Evolutionary conservation across 176 grass and related monocot species (phyloP).

Genomic region (maize (Zea mays)): Zm-B73-REFERENCE-NAM-5.0 NC_050101.1:40803001-40803500

Average conservation of each 20-base stretch:
- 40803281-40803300: slow-evolving; percentile 33
- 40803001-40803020: slow-evolving; percentile 31
- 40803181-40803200: too few relatives aligned
- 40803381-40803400: too few relatives aligned
- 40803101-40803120: neutral
- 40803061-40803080: slow-evolving; percentile 46
- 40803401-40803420: too few relatives aligned
- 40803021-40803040: neutral
- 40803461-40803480: too few relatives aligned
- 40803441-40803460: too few relatives aligned
- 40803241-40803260: slow-evolving; percentile 69
- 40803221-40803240: slow-evolving; percentile 88
- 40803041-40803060: neutral
- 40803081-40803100: slow-evolving; percentile 70
- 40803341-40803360: too few relatives aligned
- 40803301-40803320: too few relatives aligned
- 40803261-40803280: slow-evolving; percentile 75
- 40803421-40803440: too few relatives aligned
- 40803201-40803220: slow-evolving; percentile 29
- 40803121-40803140: neutral
- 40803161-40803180: neutral
- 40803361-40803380: too few relatives aligned
- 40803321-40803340: too few relatives aligned
- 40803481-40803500: too few relatives aligned
- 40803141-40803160: neutral